A percentile compares a stretch with the other conserved stretches of the same genome.
Conservation (phyloP, 495 filamentous ascomycete genomes). For the Astrothelium subdiscretum region DNA sequence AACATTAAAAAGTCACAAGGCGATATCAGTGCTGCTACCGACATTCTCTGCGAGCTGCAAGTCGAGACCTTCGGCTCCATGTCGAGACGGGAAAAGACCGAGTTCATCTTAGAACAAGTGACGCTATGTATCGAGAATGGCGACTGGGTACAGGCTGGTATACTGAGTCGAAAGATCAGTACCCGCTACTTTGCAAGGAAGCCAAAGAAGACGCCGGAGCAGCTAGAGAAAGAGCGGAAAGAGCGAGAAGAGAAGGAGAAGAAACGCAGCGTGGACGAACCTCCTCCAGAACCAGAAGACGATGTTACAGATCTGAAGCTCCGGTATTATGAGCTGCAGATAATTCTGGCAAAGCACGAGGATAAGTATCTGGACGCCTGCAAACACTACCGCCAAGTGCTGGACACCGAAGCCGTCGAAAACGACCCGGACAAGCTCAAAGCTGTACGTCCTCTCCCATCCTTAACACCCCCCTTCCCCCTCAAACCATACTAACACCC, state of each 20-base stretch:
- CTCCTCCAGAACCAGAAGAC: slow-evolving; percentile 65
- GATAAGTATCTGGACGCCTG: slow-evolving; percentile 93
- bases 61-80: slow-evolving; percentile 99
- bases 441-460: slow-evolving; percentile 47
- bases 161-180: slow-evolving; percentile 93
- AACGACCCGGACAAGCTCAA: slow-evolving; percentile 74
- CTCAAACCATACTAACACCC: slow-evolving; percentile 19
- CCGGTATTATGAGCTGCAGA: slow-evolving; percentile 92
- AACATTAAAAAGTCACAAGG: slow-evolving; percentile 94
- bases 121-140: slow-evolving; percentile 86
- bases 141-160: slow-evolving; percentile 91
- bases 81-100: slow-evolving; percentile 91
- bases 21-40: slow-evolving; percentile 77
- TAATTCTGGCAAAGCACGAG: slow-evolving; percentile 87
- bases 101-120: slow-evolving; percentile 95
- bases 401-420: slow-evolving; percentile 90
- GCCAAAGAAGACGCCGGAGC: slow-evolving; percentile 75
- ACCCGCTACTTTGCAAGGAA: slow-evolving; percentile 79
- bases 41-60: slow-evolving; percentile 92
- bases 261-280: slow-evolving; percentile 55
- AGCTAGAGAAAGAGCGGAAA: slow-evolving; percentile 81
- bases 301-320: slow-evolving; percentile 96
- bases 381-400: slow-evolving; percentile 91
- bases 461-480: not conserved
- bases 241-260: slow-evolving; percentile 53